These are phyloP conservation scores for Coemansia umbellata DNA, from an alignment of 192 early-diverging fungal genomes.

Conservation along the genomic window DNA sequence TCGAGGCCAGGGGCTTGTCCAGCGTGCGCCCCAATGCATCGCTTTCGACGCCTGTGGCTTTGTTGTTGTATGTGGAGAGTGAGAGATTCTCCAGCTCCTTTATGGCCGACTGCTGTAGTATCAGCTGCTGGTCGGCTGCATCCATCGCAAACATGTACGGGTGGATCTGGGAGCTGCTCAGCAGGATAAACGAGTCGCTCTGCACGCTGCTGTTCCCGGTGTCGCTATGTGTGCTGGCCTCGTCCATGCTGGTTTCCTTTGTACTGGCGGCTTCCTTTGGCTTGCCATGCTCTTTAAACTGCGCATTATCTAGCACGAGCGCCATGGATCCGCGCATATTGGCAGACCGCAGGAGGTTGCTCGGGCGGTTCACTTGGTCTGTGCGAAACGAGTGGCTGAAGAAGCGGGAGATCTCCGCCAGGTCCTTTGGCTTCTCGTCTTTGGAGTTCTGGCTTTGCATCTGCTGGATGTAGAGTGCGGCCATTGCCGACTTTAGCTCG, in stretches of 20 bases:
- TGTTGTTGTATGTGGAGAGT: neutral
- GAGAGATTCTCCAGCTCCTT: neutral
- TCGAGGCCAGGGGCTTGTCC: neutral
- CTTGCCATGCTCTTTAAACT: neutral
- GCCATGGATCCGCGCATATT: constrained; percentile 37
- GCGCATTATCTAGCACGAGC: constrained; percentile 15
- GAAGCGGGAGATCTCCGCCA: constrained; percentile 21
- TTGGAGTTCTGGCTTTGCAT: neutral
- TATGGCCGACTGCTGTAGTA: neutral
- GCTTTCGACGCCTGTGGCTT: neutral
- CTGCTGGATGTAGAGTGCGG: neutral
- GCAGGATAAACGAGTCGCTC: constrained; percentile 42
- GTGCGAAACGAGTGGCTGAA: constrained; percentile 34
- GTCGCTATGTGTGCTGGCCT: neutral
- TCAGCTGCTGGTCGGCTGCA: neutral
- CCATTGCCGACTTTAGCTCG: constrained; percentile 8
- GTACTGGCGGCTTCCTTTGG: neutral
- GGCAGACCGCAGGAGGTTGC: neutral
- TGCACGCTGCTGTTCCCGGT: constrained; percentile 12
- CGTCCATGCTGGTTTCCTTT: too few species aligned
- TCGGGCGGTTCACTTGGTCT: constrained; percentile 12
- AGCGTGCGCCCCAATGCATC: neutral
- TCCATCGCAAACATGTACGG: constrained; percentile 3
- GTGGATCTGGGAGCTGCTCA: constrained; percentile 42
- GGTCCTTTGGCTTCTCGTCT: neutral